These are phyloP conservation scores for Clavispora phyllophila DNA, from an alignment of 805 yeast species.

Conservation along the genomic window DNA sequence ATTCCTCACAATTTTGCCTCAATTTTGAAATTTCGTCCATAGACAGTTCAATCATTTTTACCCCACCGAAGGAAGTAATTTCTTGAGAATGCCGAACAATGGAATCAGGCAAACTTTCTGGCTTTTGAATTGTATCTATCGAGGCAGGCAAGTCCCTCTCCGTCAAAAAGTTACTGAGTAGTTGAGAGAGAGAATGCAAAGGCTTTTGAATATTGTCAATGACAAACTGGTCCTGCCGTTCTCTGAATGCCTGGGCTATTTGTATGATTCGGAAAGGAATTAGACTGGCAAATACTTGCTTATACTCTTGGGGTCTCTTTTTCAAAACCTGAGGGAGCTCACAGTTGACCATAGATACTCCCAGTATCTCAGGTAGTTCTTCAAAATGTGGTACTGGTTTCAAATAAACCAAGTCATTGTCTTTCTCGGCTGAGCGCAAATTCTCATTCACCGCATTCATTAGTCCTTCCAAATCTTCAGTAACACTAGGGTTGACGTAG, in stretches of 20 bases:
- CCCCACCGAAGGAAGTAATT: conserved; percentile 51
- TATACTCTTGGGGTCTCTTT: conserved; percentile 7
- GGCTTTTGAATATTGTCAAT: conserved; percentile 43
- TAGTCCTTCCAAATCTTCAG: conserved; percentile 52
- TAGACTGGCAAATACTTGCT: conserved; percentile 21
- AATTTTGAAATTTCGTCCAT: conserved; percentile 43
- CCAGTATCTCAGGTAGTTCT: conserved; percentile 38
- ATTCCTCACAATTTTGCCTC: conserved; percentile 34
- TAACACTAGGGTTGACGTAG: conserved; percentile 38
- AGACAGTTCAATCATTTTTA: conserved; percentile 34
- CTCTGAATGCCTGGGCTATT: conserved; percentile 62
- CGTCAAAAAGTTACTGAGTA: conserved; percentile 40
- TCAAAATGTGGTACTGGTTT: conserved; percentile 51
- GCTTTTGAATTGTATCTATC: conserved; percentile 54
- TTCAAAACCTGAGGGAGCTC: conserved; percentile 28
- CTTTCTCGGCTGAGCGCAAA: conserved; percentile 58
- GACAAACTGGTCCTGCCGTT: conserved; percentile 55
- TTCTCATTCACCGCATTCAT: conserved; percentile 38
- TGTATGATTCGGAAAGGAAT: conserved; percentile 66
- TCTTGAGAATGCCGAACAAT: conserved; percentile 53
- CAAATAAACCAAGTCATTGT: conserved; percentile 75
- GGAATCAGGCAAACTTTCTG: conserved; percentile 54
- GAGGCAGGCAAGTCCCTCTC: conserved; percentile 56
- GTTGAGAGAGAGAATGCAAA: conserved; percentile 39
- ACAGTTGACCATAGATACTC: conserved; percentile 55